Evolutionary conservation across 192 early-diverging fungal species (phyloP), one percentile per base, ranked within the genome.

Genomic region (Umbelopsis ramanniana): DNA sequence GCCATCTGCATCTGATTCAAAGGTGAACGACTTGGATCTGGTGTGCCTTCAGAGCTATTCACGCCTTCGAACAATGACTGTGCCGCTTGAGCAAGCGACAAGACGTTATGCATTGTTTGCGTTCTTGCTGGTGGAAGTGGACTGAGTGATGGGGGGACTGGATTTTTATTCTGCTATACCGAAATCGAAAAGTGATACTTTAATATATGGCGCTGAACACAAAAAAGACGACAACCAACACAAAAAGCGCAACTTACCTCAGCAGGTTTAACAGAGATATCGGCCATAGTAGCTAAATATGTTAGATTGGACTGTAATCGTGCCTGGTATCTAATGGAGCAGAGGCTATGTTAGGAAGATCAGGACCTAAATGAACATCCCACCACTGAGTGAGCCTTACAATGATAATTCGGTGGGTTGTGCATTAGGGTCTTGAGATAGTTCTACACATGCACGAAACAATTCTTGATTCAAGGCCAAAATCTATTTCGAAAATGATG

Each of bases 251-350:
- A 33, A 35, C 69, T 71, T 72, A 72, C 75, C 35, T 76, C 75
- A 46, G 66, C 75, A 22, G 70, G 75, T 23, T 76, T 76, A 8
- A 72, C 68, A 4, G 75, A 68, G 46, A 72, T 68, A 66, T 79
- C 77, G 37, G 73, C 77, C 73, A 74, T 74, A n/a, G 77, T 79
- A 22, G 77, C 77, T 29, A 79, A 48, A 54, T 79, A 79, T 4
- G 77, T 79, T 43, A 79, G 52, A 40, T 79, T 79, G 7, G 77
- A 79, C 52, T 79, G 77, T 46, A 79, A 67, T 43, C 77, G 52
- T 55, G 69, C 48, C 74, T 79, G 69, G 60, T 79, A 79, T 68
- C 71, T 79, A 52, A 8, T 23, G 0, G 24, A 5, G 47, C 29
- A 17, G 11, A 70, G 35, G 19, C 1, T 7, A 54, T 6, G 43